Percentiles rank a stretch among this genome's conserved stretches.
These are phyloP conservation scores for Aureobasidium sp. DNA, from an alignment of 2,329 filamentous ascomycete species.

Conservation along the genomic window DNA sequence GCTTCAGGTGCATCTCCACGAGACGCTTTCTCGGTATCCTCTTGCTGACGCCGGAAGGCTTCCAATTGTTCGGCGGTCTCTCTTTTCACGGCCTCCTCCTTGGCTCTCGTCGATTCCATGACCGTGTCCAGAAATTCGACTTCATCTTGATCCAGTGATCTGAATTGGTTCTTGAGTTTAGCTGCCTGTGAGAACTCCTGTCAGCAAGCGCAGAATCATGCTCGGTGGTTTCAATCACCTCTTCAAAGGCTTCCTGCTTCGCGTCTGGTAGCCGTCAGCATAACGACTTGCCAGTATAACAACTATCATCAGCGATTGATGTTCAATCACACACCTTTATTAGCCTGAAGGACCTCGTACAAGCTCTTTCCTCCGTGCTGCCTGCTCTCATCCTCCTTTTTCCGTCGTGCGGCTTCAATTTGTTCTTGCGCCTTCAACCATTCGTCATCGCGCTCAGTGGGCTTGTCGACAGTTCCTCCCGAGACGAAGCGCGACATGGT, in stretches of 20 bases:
- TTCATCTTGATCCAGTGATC: conserved; percentile 71
- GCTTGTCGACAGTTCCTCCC: conserved; percentile 42
- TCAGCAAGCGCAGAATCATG: not conserved
- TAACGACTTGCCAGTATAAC: not conserved
- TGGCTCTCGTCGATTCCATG: conserved; percentile 48
- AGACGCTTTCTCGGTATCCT: conserved; percentile 49
- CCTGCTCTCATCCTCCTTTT: conserved; percentile 45
- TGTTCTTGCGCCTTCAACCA: conserved; percentile 61
- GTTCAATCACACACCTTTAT: conserved; percentile 55
- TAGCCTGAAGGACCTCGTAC: conserved; percentile 70
- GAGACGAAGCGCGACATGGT: conserved; percentile 47
- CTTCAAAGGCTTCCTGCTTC: conserved; percentile 77
- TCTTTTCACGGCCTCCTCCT: conserved; percentile 51
- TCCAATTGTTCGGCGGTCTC: conserved; percentile 55
- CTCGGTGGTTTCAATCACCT: conserved; percentile 37
- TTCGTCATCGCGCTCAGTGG: conserved; percentile 44
- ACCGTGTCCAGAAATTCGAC: conserved; percentile 63
- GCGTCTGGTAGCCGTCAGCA: conserved; percentile 49
- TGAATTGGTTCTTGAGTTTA: conserved; percentile 68
- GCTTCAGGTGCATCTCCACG: conserved; percentile 30
- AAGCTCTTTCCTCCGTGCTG: conserved; percentile 54
- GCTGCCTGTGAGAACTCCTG: conserved; percentile 33
- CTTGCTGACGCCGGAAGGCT: conserved; percentile 51
- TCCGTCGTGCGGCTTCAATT: conserved; percentile 52
- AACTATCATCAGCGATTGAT: conserved; percentile 6